Evolutionary conservation across 176 grass and related monocot species (phyloP), one percentile per base, ranked within the genome.

Genomic region (Oryza rufipogon): DNA sequence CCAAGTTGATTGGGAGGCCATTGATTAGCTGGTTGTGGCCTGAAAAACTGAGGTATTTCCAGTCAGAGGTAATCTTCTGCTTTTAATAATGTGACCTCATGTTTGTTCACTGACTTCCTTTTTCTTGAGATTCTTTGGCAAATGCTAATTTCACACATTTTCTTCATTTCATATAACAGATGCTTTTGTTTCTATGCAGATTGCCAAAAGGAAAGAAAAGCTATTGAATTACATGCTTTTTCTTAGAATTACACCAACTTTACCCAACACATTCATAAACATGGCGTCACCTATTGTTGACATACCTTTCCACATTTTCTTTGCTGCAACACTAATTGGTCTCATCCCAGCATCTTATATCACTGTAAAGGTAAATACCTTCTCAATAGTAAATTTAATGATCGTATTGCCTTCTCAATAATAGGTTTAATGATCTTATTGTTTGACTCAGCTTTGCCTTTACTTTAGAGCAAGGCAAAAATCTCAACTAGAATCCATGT

Each of bases 261-360:
- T 99, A 72, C 96, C 96, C 56, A 99, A 99, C 84, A 99, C 96
- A 46, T 99, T 99, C 69, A 99, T 99, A 84, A 99, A 92, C 90
- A 89, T 99, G 96, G 96, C 96, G 11, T 99, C 96, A 73, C 91
- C 96, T 8, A 99, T 99, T 87, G 93, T 99, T 70, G 93, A 99
- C 72, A 96, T 99, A 85, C 96, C 96, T 77, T 99, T 99, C 87
- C 91, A 92, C 85, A 88, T 92, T 96, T 99, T 99, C 87, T 95
- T 99, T 83, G 73, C 91, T 84, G 96, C 96, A 22, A 99, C 96
- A 76, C 84, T 99, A 76, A 65, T 96, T 34, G 96, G 96, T 65
- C 83, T 99, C 68, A 87, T 96, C 67, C 96, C 96, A 69, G 96
- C 96, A 39, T 95, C 96, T 78, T 99, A 96, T 80, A 99, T 99